Percentiles rank a stretch among this genome's conserved stretches.
Conservation (phyloP, 1,284 basidiomycete genomes). For the Thelephora terrestris region DNA sequence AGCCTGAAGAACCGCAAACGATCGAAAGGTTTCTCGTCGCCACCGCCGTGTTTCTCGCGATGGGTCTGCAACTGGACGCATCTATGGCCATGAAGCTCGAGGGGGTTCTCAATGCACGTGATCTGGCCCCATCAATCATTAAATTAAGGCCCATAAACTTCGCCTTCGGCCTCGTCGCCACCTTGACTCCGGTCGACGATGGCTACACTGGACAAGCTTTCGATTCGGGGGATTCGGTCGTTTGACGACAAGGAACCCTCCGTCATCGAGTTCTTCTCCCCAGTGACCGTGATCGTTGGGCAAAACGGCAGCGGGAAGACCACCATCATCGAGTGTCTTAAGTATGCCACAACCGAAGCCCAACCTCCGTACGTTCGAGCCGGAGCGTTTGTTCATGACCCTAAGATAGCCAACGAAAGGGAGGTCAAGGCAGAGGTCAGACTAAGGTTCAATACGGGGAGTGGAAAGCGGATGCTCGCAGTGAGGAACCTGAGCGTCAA, state of each 20-base stretch:
- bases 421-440: conserved; percentile 99
- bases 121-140: too few relatives aligned
- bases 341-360: conserved; percentile 97
- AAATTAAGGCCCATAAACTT: too few relatives aligned
- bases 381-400: conserved; percentile 97
- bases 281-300: conserved; percentile 97
- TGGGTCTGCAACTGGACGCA: not conserved
- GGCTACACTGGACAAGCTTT: conserved; percentile 83
- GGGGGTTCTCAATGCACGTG: too few relatives aligned
- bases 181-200: conserved; percentile 31
- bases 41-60: not conserved
- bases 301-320: conserved; percentile 99
- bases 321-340: conserved; percentile 98
- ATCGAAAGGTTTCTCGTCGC: not conserved
- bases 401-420: conserved; percentile 97
- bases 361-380: conserved; percentile 97
- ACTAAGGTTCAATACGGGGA: conserved; percentile 86
- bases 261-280: conserved; percentile 95
- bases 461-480: conserved; percentile 84
- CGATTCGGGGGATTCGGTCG: conserved; percentile 79
- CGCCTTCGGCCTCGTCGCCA: not conserved
- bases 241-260: conserved; percentile 93
- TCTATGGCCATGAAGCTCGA: not conserved
- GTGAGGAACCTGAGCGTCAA: conserved; percentile 91
- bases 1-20: too few relatives aligned